Evolutionary conservation across 495 filamentous ascomycete genomes (phyloP).

Genomic region (Neurospora discreta): DNA sequence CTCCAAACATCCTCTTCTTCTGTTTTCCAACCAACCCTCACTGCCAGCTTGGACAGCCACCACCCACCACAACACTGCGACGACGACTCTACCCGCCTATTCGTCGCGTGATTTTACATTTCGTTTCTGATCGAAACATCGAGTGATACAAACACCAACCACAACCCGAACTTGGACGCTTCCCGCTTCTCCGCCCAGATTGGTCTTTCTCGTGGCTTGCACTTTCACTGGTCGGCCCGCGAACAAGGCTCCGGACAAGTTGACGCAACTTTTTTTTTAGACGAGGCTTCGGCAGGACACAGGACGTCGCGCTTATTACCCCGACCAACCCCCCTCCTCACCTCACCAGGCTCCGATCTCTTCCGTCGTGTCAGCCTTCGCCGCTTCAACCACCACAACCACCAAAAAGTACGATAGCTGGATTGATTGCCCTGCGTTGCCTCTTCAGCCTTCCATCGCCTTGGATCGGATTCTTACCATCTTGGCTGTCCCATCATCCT

Average conservation of each 20-base stretch:
- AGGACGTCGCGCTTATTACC: not conserved
- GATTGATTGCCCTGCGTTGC: not conserved
- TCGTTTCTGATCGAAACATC: not conserved
- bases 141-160: not conserved
- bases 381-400: not conserved
- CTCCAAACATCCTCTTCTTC: not conserved
- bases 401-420: not conserved
- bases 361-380: not conserved
- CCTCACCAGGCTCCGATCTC: not conserved
- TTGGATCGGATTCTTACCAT: not conserved
- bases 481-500: constrained; percentile 4
- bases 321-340: not conserved
- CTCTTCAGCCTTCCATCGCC: not conserved
- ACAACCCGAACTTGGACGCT: not conserved
- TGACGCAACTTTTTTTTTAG: not conserved
- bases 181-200: not conserved
- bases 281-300: not conserved
- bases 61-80: not conserved
- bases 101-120: not conserved
- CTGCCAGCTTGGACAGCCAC: not conserved
- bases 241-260: not conserved
- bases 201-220: not conserved
- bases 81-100: not conserved
- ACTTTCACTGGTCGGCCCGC: not conserved
- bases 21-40: not conserved